These are phyloP conservation scores for Arxiozyma telluris DNA, from an alignment of 1,139 yeast species.

Conservation along the genomic window DNA sequence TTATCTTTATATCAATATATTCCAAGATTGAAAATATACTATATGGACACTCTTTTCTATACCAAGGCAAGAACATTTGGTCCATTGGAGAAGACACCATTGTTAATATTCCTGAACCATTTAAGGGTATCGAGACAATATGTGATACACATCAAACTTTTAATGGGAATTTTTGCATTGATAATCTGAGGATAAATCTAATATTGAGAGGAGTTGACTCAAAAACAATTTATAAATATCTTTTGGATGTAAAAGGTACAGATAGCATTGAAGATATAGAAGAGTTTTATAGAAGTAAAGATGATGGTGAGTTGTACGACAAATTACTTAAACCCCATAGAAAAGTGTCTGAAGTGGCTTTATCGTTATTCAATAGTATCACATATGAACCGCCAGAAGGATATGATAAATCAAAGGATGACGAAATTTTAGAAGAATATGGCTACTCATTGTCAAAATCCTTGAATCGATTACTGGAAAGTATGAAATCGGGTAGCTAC, in stretches of 20 bases:
- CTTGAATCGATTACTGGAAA: slow-evolving; percentile 13
- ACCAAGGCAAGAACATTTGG: slow-evolving; percentile 11
- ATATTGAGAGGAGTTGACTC: slow-evolving; percentile 7
- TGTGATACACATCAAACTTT: slow-evolving; percentile 1
- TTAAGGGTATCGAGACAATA: slow-evolving; percentile 10
- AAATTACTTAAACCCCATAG: background rate
- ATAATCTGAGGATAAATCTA: slow-evolving; percentile 2
- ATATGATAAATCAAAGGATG: slow-evolving; percentile 5
- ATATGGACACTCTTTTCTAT: slow-evolving; percentile 18
- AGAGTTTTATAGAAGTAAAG: background rate
- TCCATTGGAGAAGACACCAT: slow-evolving; percentile 14
- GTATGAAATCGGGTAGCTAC: background rate
- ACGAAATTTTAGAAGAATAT: slow-evolving; percentile 18
- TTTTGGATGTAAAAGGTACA: background rate
- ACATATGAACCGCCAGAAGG: background rate
- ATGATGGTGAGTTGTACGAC: background rate
- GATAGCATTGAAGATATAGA: background rate
- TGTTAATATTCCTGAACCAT: slow-evolving; percentile 12
- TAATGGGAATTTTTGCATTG: background rate
- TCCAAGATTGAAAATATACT: slow-evolving; percentile 19
- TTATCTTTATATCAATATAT: slow-evolving; percentile 15
- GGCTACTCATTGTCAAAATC: slow-evolving; percentile 22
- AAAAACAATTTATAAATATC: slow-evolving; percentile 3
- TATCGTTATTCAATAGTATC: background rate
- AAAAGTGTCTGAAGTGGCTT: background rate